These are phyloP conservation scores for Pyronema domesticum DNA, from an alignment of 495 filamentous ascomycete species.

Conservation along the genomic window DNA sequence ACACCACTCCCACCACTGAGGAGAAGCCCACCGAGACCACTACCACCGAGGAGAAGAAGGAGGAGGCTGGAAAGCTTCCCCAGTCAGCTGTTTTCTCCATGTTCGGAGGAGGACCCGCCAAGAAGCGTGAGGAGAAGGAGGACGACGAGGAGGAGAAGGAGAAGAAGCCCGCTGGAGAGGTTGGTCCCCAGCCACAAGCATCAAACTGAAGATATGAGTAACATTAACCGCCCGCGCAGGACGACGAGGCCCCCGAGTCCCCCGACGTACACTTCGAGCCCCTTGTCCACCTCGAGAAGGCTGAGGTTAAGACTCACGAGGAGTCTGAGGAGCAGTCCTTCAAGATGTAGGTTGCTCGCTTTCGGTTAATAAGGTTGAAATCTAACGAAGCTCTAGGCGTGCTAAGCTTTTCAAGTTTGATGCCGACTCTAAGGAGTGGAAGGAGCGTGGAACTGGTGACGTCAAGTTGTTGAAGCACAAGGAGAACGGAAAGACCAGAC, in stretches of 20 bases:
- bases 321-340: conserved; percentile 92
- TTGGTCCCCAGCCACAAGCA: conserved; percentile 6
- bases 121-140: conserved; percentile 62
- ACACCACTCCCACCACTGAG: conserved; percentile 12
- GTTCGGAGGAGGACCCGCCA: conserved; percentile 84
- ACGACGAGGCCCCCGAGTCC: conserved; percentile 62
- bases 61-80: conserved; percentile 10
- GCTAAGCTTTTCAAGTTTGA: conserved; percentile 99
- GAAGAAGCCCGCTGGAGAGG: conserved; percentile 41
- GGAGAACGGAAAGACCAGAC: conserved; percentile 91
- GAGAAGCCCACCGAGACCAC: conserved; percentile 15
- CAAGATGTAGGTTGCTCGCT: conserved; percentile 50
- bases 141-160: conserved; percentile 51
- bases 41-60: conserved; percentile 15
- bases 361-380: neutral
- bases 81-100: conserved; percentile 72
- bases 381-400: conserved; percentile 29
- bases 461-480: conserved; percentile 93
- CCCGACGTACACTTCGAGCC: conserved; percentile 95
- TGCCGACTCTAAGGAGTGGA: conserved; percentile 81
- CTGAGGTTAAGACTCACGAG: conserved; percentile 95
- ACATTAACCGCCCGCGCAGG: conserved; percentile 2
- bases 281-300: conserved; percentile 82
- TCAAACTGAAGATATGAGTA: neutral
- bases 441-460: conserved; percentile 95